These are phyloP conservation scores for Plicaturopsis crispa DNA, from an alignment of 768 basidiomycete species.

Conservation along the genomic window DNA sequence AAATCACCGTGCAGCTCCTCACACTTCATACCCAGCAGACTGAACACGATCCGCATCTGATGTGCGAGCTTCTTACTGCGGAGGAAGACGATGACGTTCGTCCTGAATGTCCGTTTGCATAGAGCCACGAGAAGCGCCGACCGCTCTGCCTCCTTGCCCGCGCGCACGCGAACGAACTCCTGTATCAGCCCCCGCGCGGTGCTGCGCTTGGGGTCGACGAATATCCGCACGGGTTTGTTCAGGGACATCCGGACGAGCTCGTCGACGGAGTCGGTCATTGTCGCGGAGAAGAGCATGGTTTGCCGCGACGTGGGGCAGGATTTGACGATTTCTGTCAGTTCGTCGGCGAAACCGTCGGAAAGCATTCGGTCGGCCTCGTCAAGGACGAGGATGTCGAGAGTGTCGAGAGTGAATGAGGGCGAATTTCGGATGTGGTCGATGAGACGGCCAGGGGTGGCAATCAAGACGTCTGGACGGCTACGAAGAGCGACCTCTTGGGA, in stretches of 20 bases:
- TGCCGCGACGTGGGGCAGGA: constrained; percentile 84
- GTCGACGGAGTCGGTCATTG: constrained; percentile 96
- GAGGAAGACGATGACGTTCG: constrained; percentile 85
- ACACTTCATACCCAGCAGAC: constrained; percentile 80
- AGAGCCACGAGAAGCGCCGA: constrained; percentile 71
- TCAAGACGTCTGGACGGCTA: constrained; percentile 85
- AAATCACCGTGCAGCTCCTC: constrained; percentile 94
- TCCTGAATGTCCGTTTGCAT: constrained; percentile 83
- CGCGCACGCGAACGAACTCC: constrained; percentile 90
- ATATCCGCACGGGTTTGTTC: constrained; percentile 87
- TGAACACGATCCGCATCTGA: constrained; percentile 92
- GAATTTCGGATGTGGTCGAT: constrained; percentile 98
- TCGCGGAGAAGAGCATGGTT: constrained; percentile 98
- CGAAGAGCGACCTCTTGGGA: constrained; percentile 84
- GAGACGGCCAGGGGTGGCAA: constrained; percentile 95
- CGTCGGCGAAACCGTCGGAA: constrained; percentile 90
- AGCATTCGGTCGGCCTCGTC: constrained; percentile 99
- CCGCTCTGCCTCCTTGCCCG: constrained; percentile 70
- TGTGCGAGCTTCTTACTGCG: constrained; percentile 96
- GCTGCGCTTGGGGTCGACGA: constrained; percentile 89
- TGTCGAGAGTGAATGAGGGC: constrained; percentile 85
- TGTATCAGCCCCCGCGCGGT: constrained; percentile 84
- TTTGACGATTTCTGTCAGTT: constrained; percentile 88
- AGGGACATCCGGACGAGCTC: constrained; percentile 89
- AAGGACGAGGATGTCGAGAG: constrained; percentile 87